phyloP scores from a whole-genome alignment of 768 basidiomycete genomes.

The Lentinula guzmanii region DNA sequence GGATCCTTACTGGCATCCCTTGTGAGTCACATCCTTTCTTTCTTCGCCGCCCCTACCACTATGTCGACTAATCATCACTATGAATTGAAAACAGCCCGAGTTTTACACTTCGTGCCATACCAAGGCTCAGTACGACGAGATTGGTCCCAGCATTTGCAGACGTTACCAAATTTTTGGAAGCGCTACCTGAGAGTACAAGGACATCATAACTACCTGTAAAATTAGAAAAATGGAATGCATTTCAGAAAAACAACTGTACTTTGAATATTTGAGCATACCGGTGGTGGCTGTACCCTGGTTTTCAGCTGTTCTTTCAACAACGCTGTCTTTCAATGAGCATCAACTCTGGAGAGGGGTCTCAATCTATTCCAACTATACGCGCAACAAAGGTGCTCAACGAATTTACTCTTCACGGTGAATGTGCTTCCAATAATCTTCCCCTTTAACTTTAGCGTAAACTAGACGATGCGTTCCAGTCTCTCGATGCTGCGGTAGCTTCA shows the following conservation, averaged over 20 bases:
- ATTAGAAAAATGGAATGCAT: neutral
- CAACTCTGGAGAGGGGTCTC: neutral
- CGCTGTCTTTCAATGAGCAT: neutral
- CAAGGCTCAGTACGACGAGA: conserved; percentile 90
- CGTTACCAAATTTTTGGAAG: conserved; percentile 93
- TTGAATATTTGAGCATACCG: neutral
- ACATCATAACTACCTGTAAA: neutral
- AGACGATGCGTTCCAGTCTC: conserved; percentile 68
- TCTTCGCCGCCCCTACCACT: neutral
- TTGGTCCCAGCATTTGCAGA: conserved; percentile 88
- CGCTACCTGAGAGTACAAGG: conserved; percentile 47
- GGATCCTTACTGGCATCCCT: conserved; percentile 91
- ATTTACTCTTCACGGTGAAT: neutral
- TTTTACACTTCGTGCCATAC: conserved; percentile 94
- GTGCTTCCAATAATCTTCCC: neutral
- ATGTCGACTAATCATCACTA: neutral
- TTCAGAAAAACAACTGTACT: neutral
- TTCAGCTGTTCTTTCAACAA: too few species aligned
- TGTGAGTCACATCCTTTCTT: conserved; percentile 36
- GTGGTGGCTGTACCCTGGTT: too few species aligned
- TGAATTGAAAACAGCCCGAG: conserved; percentile 58
- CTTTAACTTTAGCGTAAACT: conserved; percentile 58
- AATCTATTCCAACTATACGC: neutral
- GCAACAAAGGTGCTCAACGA: neutral
- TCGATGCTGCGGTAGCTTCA: conserved; percentile 56